Conservation (phyloP, 148 eudicot species). For the Fallopia convolvulus region DNA sequence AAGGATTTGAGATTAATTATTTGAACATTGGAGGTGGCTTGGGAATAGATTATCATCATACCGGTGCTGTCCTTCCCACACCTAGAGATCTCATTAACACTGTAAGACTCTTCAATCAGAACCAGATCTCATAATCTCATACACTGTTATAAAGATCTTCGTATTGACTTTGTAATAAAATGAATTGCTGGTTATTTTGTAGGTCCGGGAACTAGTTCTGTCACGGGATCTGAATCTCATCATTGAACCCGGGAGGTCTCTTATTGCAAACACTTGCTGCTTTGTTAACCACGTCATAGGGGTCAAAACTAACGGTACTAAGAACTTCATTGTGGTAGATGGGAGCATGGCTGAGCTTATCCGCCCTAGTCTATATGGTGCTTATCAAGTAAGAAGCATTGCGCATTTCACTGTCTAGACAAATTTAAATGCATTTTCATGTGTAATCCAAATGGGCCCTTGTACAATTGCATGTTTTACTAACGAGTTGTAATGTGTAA, state of each 20-base stretch:
- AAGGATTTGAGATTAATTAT: constrained; percentile 81
- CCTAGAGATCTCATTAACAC: constrained; percentile 71
- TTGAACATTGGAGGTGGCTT: constrained; percentile 96
- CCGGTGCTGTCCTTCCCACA: constrained; percentile 37
- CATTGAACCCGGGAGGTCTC: constrained; percentile 93
- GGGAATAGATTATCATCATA: constrained; percentile 88
- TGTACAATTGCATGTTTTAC: not conserved
- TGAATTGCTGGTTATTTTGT: not conserved
- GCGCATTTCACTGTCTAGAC: not conserved
- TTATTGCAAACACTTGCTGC: constrained; percentile 90
- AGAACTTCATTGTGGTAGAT: constrained; percentile 77
- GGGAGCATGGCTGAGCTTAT: constrained; percentile 99
- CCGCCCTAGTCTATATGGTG: constrained; percentile 88
- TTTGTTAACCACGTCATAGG: constrained; percentile 88
- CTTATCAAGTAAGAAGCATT: constrained; percentile 61
- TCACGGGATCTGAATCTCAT: constrained; percentile 79
- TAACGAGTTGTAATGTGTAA: not conserved
- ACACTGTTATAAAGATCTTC: not conserved
- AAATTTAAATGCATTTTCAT: not conserved
- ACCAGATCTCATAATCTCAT: not conserved
- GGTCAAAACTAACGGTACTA: constrained; percentile 89
- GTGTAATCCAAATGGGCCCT: no score
- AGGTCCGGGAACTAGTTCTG: constrained; percentile 83
- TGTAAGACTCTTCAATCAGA: constrained; percentile 28
- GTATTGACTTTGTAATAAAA: not conserved